Evolutionary conservation across 2,329 filamentous ascomycete species (phyloP).

Genomic region (Trichoderma arundinaceum): DNA sequence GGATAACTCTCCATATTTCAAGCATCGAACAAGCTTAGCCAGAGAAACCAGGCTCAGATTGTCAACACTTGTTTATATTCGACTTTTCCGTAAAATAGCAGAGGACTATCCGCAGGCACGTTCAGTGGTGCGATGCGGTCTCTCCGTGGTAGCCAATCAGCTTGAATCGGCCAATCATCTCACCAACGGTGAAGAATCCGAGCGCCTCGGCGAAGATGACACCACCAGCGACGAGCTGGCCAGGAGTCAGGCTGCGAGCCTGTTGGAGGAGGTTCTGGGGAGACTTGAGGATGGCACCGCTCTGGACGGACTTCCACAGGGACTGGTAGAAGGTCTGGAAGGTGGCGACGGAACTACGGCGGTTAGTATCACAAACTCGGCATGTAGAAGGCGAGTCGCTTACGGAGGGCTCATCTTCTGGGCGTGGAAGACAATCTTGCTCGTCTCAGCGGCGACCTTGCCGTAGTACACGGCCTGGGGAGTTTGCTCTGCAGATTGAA

Average conservation of each 20-base stretch:
- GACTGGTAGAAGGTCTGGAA: slow-evolving; percentile 89
- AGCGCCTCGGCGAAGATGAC: slow-evolving; percentile 85
- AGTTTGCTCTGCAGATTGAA: slow-evolving; percentile 68
- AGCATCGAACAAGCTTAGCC: not conserved
- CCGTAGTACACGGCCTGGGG: slow-evolving; percentile 91
- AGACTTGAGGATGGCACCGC: slow-evolving; percentile 63
- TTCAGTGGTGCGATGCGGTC: slow-evolving; percentile 64
- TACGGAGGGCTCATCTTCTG: slow-evolving; percentile 97
- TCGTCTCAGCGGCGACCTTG: slow-evolving; percentile 84
- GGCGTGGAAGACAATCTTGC: slow-evolving; percentile 83
- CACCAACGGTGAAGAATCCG: slow-evolving; percentile 96
- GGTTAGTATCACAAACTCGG: not conserved
- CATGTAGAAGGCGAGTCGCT: slow-evolving; percentile 48
- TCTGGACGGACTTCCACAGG: slow-evolving; percentile 71
- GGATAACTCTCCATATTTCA: not conserved
- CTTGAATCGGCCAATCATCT: slow-evolving; percentile 97
- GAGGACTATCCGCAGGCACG: not conserved
- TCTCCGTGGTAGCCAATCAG: slow-evolving; percentile 88
- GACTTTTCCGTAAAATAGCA: slow-evolving; percentile 1
- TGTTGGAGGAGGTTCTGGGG: slow-evolving; percentile 61
- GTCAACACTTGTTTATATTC: not conserved
- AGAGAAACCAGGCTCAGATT: not conserved
- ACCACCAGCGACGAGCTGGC: slow-evolving; percentile 73
- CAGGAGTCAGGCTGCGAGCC: slow-evolving; percentile 71
- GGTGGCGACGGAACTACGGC: slow-evolving; percentile 70